Conservation (phyloP, 1,284 basidiomycete species). For the Irpex sp. region DNA sequence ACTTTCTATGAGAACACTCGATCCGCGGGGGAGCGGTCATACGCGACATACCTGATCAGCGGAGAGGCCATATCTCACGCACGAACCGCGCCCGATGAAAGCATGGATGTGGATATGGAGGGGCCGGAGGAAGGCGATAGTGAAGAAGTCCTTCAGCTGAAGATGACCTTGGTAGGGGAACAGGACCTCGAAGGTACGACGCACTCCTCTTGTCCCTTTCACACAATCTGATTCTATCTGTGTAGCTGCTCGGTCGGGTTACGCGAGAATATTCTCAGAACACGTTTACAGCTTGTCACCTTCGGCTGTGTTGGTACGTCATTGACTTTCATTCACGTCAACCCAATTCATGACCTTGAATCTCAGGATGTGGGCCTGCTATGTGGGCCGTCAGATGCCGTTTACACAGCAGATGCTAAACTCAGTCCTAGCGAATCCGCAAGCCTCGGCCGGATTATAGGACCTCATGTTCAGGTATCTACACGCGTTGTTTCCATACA, state of each 20-base stretch:
- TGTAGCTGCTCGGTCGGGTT: conserved; percentile 46
- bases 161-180: conserved; percentile 51
- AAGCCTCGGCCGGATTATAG: conserved; percentile 44
- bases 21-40: conserved; percentile 35
- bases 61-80: conserved; percentile 36
- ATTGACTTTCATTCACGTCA: background rate
- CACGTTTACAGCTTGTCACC: conserved; percentile 67
- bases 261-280: conserved; percentile 41
- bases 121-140: conserved; percentile 16
- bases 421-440: conserved; percentile 37
- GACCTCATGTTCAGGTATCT: conserved; percentile 46
- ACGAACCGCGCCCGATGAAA: conserved; percentile 7
- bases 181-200: conserved; percentile 52
- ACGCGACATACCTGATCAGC: conserved; percentile 64
- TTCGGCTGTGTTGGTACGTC: conserved; percentile 48
- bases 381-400: conserved; percentile 40
- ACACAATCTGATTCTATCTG: background rate
- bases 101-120: conserved; percentile 38
- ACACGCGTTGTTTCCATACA: conserved; percentile 1
- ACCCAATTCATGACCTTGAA: background rate
- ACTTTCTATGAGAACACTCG: conserved; percentile 41
- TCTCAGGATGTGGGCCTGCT: conserved; percentile 55
- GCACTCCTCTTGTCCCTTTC: no score
- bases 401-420: conserved; percentile 44
- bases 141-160: conserved; percentile 37